These are phyloP conservation scores for Jatropha multifida DNA, from an alignment of 441 rosid species.

Conservation along the genomic window DNA sequence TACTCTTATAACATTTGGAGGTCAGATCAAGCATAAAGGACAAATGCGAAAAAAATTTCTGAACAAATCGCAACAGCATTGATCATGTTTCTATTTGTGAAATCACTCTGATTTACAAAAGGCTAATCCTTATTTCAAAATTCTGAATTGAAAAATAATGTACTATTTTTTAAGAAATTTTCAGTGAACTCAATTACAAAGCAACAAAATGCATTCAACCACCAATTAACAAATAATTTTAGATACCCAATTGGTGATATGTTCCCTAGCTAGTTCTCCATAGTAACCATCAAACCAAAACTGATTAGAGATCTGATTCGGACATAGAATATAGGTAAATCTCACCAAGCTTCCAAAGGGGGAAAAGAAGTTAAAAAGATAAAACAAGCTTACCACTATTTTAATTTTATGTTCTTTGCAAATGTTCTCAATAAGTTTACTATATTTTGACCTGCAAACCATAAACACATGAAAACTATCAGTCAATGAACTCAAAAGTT, in stretches of 20 bases:
- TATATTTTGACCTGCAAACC: conserved; percentile 58
- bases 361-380: neutral
- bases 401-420: conserved; percentile 69
- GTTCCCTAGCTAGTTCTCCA: neutral
- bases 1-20: neutral
- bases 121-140: neutral
- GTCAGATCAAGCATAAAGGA: neutral
- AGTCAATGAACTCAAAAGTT: neutral
- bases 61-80: neutral
- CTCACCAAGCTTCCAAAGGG: neutral
- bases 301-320: neutral
- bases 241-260: neutral
- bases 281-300: neutral
- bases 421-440: conserved; percentile 67
- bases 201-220: neutral
- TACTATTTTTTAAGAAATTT: neutral
- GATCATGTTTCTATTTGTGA: neutral
- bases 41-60: neutral
- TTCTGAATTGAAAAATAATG: neutral
- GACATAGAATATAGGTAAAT: neutral
- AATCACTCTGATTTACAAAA: neutral
- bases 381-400: conserved; percentile 54
- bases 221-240: neutral
- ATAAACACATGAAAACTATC: conserved; percentile 14
- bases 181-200: neutral